A percentile compares a stretch with the other conserved stretches of the same genome.
Conservation (phyloP, 1,284 basidiomycete genomes). For the Rhodotorula sp. region DNA sequence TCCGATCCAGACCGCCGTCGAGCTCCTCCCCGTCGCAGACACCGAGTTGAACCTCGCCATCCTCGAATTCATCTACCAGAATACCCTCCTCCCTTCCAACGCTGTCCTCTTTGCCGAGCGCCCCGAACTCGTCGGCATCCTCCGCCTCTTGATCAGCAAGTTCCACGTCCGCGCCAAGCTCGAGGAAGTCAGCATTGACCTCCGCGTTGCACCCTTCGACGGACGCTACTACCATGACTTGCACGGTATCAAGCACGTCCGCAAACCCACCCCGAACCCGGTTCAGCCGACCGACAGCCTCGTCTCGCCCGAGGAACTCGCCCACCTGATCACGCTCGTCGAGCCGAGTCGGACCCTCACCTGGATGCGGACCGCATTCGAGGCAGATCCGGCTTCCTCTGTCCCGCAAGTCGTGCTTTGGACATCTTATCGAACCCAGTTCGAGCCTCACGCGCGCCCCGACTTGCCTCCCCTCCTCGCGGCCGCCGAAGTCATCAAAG, state of each 20-base stretch:
- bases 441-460: constrained; percentile 38
- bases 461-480: constrained; percentile 65
- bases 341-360: constrained; percentile 53
- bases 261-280: neutral
- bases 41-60: constrained; percentile 64
- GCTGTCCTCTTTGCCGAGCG: constrained; percentile 71
- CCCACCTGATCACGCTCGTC: constrained; percentile 57
- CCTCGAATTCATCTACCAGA: constrained; percentile 71
- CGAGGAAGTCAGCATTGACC: constrained; percentile 58
- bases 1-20: constrained; percentile 51
- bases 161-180: constrained; percentile 68
- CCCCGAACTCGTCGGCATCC: constrained; percentile 62
- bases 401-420: constrained; percentile 86
- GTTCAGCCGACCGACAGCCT: neutral
- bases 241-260: constrained; percentile 49
- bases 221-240: constrained; percentile 49
- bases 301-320: constrained; percentile 48
- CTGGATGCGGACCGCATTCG: constrained; percentile 80
- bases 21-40: constrained; percentile 71
- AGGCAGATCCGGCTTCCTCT: constrained; percentile 65
- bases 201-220: constrained; percentile 49
- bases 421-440: constrained; percentile 73
- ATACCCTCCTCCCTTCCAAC: constrained; percentile 69
- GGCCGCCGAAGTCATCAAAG: constrained; percentile 84
- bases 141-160: constrained; percentile 65